These are phyloP conservation scores for Boletus reticuloceps DNA, from an alignment of 768 basidiomycete species.

Conservation along the genomic window DNA sequence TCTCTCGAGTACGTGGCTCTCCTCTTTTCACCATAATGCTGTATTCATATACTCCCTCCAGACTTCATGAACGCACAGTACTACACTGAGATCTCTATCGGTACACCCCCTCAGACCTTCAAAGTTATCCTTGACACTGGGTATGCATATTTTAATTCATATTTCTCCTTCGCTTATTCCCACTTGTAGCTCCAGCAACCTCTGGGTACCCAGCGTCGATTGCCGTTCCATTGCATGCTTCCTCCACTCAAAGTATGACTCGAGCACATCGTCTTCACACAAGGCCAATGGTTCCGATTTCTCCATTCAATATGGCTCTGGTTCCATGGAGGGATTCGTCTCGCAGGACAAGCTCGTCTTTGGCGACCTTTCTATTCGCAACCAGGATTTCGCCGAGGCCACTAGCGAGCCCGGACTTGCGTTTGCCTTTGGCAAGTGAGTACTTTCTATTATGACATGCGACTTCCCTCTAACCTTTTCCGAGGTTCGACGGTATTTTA, in stretches of 20 bases:
- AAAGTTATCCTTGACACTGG: constrained; percentile 96
- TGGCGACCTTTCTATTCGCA: constrained; percentile 73
- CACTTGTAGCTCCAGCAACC: constrained; percentile 72
- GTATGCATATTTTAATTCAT: constrained; percentile 32
- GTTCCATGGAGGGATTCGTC: constrained; percentile 95
- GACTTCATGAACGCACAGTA: constrained; percentile 99
- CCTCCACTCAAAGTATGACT: constrained; percentile 92
- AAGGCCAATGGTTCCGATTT: constrained; percentile 88
- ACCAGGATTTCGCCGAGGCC: constrained; percentile 92
- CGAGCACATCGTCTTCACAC: constrained; percentile 74
- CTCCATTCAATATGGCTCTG: constrained; percentile 91
- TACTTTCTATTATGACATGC: constrained; percentile 4
- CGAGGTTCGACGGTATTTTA: constrained; percentile 91
- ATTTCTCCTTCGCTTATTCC: constrained; percentile 20
- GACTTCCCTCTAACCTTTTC: neutral
- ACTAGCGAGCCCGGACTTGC: constrained; percentile 95
- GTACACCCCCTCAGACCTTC: constrained; percentile 83
- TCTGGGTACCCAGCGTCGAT: constrained; percentile 84
- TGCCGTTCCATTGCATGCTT: constrained; percentile 92
- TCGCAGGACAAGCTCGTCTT: constrained; percentile 80
- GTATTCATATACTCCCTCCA: constrained; percentile 29
- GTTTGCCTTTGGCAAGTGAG: constrained; percentile 94
- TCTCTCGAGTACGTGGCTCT: constrained; percentile 54
- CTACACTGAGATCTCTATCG: constrained; percentile 82
- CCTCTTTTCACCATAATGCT: neutral